These are phyloP conservation scores for Phyllosticta citrichinensis DNA, from an alignment of 2,329 filamentous ascomycete genomes.

Conservation along the genomic window DNA sequence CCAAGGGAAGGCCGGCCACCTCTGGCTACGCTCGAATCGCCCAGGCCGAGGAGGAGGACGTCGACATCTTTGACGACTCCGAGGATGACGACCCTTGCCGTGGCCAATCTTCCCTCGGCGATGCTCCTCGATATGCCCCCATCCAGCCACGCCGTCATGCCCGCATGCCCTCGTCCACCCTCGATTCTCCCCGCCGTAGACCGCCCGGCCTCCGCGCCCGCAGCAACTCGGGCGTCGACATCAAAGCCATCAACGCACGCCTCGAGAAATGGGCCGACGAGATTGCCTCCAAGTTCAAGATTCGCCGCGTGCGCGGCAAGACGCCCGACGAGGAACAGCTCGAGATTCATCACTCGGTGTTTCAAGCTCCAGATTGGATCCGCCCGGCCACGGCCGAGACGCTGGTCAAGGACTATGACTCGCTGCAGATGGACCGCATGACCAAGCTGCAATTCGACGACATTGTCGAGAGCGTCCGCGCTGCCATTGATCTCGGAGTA, in stretches of 20 bases:
- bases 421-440: constrained; percentile 55
- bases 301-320: constrained; percentile 62
- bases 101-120: constrained; percentile 26
- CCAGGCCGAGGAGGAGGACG: constrained; percentile 42
- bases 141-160: constrained; percentile 36
- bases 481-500: constrained; percentile 79
- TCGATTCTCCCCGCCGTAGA: constrained; percentile 23
- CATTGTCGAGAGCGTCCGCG: constrained; percentile 79
- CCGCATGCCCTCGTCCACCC: constrained; percentile 32
- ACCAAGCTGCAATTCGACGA: constrained; percentile 75
- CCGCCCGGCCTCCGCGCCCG: constrained; percentile 39
- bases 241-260: constrained; percentile 95
- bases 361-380: constrained; percentile 83
- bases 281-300: constrained; percentile 95
- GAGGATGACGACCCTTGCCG: constrained; percentile 24
- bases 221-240: constrained; percentile 84
- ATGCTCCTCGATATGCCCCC: constrained; percentile 32
- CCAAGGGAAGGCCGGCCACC: constrained; percentile 27
- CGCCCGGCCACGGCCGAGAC: constrained; percentile 68
- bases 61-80: constrained; percentile 28
- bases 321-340: constrained; percentile 71
- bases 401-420: constrained; percentile 48
- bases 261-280: constrained; percentile 96
- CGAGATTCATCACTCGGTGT: constrained; percentile 96
- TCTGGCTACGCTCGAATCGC: constrained; percentile 43